Evolutionary conservation across 1,284 basidiomycete species (phyloP).

Genomic region (Tranzscheliella williamsii): DNA sequence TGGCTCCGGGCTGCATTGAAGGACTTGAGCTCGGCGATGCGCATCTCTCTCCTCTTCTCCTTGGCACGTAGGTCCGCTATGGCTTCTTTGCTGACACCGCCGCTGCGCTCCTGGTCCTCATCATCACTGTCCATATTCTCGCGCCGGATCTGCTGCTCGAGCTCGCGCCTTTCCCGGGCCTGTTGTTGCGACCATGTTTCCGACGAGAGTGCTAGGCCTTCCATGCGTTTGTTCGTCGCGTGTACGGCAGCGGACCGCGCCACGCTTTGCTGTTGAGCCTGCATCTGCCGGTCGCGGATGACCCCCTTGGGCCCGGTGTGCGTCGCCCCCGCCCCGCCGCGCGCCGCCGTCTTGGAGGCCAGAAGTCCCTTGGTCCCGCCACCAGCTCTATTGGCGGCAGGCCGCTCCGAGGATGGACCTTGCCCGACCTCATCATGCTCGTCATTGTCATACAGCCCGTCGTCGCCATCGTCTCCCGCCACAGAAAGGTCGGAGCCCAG

Average conservation of each 20-base stretch:
- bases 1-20: not conserved
- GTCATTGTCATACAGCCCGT: constrained; percentile 7
- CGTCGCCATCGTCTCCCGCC: constrained; percentile 18
- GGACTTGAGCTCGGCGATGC: constrained; percentile 35
- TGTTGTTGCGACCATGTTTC: constrained; percentile 39
- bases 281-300: constrained; percentile 28
- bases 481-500: constrained; percentile 34
- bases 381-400: not conserved
- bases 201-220: constrained; percentile 23
- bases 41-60: constrained; percentile 25
- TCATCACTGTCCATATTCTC: constrained; percentile 14
- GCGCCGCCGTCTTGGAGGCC: constrained; percentile 7
- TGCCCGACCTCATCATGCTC: constrained; percentile 9
- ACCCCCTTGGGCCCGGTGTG: constrained; percentile 53
- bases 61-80: constrained; percentile 38
- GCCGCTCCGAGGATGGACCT: not conserved
- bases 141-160: not conserved
- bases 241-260: constrained; percentile 9
- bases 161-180: constrained; percentile 15
- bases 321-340: constrained; percentile 21
- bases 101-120: constrained; percentile 1
- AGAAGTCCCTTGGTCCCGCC: constrained; percentile 5
- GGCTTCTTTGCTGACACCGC: constrained; percentile 13
- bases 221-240: constrained; percentile 28
- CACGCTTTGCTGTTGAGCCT: constrained; percentile 10